Evolutionary conservation across 306 rosid species (phyloP), one percentile per base, ranked within the genome.

Genomic region (Vigna reflexopilosa): DNA sequence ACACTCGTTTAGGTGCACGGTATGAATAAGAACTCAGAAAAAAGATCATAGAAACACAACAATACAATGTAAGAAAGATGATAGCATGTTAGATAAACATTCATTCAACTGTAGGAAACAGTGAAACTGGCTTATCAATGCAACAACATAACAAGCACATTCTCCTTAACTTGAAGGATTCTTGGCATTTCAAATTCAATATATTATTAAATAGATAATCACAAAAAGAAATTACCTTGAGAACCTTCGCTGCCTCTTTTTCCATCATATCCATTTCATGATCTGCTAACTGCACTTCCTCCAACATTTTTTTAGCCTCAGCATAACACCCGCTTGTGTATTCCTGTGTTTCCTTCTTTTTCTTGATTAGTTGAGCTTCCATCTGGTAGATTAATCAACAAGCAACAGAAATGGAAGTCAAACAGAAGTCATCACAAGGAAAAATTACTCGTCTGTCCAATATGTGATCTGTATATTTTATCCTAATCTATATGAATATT

Each of bases 171-270:
- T 26, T 42, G 19, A 40, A 11, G 17, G 56, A 82, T 45, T 45
- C 16, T 71, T 59, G 30, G 67, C 67, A 56, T 50, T 11, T 80
- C 45, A 64, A 51, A 40, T 62, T 51, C 67, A 54, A 19, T 30
- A 48, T 65, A 67, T n/a, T 63, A 45, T 34, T 26, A 65, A 48
- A 7, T 16, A 49, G 0, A 30, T 30, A 58, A 56, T 38, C 67
- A 45, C 52, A 76, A 63, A 61, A 12, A 28, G 36, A 40, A 52
- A 30, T 55, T 83, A 94, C 98, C 97, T 92, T 83, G 56, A 88
- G 78, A 88, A 88, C 86, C 49, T 85, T 93, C 2, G 78, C 90
- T 13, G 88, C 97, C 83, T 93, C 98, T 82, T 80, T 79, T 82
- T 93, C 96, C 87, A 90, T 79, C 64, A 61, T 73, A 77, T 84